phyloP scores from a whole-genome alignment of 2,329 filamentous ascomycete genomes.

The Aspergillus sp. region DNA sequence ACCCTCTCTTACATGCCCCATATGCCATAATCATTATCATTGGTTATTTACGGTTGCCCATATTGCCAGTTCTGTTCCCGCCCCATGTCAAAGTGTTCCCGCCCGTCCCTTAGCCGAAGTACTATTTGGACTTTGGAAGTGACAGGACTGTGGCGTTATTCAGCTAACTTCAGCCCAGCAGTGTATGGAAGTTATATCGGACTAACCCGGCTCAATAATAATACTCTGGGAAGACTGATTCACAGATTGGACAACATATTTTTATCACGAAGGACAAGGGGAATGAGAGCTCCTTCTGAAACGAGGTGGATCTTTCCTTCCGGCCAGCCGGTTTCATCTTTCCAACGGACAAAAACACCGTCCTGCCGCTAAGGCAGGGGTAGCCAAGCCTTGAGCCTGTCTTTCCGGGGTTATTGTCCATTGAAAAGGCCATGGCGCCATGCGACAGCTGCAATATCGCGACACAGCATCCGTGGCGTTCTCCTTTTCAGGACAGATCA shows the following conservation, averaged over 20 bases:
- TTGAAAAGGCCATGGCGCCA: background rate
- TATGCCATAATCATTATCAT: background rate
- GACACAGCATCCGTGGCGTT: background rate
- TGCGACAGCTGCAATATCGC: too few relatives aligned
- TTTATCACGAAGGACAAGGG: background rate
- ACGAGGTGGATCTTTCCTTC: conserved; percentile 12
- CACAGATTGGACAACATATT: background rate
- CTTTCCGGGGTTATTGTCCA: background rate
- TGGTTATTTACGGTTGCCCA: background rate
- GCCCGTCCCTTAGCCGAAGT: background rate
- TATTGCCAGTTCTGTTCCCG: background rate
- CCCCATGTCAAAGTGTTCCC: background rate
- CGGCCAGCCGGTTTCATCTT: conserved; percentile 24
- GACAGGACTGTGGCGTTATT: background rate
- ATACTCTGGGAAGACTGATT: background rate
- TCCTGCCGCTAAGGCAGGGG: conserved; percentile 21
- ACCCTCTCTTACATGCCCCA: background rate
- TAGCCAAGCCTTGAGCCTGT: conserved; percentile 1
- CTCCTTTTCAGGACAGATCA: conserved; percentile 2
- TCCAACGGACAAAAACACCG: conserved; percentile 12
- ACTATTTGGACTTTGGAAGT: background rate
- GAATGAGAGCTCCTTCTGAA: conserved; percentile 8
- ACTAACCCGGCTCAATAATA: background rate
- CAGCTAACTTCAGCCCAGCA: background rate
- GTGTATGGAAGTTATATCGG: background rate